Conservation (phyloP, 495 filamentous ascomycete species). For the Clohesyomyces aquaticus region DNA sequence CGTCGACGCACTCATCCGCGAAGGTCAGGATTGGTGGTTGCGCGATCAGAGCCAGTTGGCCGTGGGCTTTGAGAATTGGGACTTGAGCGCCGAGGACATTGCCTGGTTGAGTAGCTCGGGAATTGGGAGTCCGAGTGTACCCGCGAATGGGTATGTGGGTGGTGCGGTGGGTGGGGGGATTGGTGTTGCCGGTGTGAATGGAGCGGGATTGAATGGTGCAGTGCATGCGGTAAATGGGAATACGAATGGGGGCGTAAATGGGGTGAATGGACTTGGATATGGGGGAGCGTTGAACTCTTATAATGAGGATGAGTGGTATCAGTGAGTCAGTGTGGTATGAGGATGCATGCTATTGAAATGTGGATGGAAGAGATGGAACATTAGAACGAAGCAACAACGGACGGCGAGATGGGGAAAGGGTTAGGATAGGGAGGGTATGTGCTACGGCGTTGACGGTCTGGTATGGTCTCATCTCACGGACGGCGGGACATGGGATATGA, state of each 20-base stretch:
- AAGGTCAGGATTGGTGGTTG: conserved; percentile 48
- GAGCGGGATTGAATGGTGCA: not conserved
- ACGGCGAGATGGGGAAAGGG: too few relatives aligned
- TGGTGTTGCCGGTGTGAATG: conserved; percentile 8
- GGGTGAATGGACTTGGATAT: conserved; percentile 29
- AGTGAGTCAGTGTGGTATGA: conserved; percentile 1
- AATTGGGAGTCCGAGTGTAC: conserved; percentile 7
- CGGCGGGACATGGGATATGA: too few relatives aligned
- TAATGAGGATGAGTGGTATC: conserved; percentile 42
- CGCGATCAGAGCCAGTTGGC: conserved; percentile 47
- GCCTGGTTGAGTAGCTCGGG: conserved; percentile 34
- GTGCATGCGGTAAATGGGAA: conserved; percentile 21
- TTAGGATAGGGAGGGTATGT: too few relatives aligned
- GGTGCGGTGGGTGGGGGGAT: not conserved
- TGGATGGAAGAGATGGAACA: too few relatives aligned
- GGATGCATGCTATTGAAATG: not conserved
- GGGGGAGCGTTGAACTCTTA: conserved; percentile 33
- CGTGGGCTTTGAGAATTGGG: conserved; percentile 49
- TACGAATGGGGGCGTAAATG: conserved; percentile 13
- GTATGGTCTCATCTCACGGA: too few relatives aligned
- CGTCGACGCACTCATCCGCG: conserved; percentile 47
- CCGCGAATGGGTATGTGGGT: not conserved
- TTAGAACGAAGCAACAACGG: too few relatives aligned
- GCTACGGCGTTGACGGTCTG: too few relatives aligned
- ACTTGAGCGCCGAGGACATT: conserved; percentile 31